A percentile compares a stretch with the other conserved stretches of the same genome.
Evolutionary conservation across 2,329 filamentous ascomycete species (phyloP).

Genomic region (Venturia asperata): DNA sequence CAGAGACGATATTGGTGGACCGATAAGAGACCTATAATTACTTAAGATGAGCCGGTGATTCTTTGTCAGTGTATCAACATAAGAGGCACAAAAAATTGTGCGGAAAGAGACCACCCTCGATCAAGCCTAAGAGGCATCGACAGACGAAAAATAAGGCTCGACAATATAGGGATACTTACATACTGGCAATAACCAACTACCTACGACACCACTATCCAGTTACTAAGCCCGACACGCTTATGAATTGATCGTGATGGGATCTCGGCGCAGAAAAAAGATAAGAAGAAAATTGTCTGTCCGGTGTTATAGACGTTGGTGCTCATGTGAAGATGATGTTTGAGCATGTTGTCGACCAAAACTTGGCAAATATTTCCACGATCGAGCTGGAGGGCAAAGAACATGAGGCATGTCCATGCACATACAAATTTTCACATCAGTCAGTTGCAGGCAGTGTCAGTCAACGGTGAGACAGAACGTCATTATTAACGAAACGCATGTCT

Average conservation of each 20-base stretch:
- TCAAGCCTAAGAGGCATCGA: conserved; percentile 40
- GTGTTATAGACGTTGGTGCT: conserved; percentile 23
- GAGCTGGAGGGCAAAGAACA: conserved; percentile 47
- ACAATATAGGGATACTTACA: conserved; percentile 34
- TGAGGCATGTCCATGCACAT: conserved; percentile 33
- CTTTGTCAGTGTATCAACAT: conserved; percentile 34
- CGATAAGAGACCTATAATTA: conserved; percentile 34
- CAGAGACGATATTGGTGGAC: conserved; percentile 29
- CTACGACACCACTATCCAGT: too few species aligned
- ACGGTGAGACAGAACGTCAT: neutral
- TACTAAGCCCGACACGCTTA: too few species aligned
- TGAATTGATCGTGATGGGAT: too few species aligned
- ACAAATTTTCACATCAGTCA: neutral
- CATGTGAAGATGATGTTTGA: conserved; percentile 16
- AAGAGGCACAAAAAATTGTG: conserved; percentile 27
- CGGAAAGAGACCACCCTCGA: conserved; percentile 48
- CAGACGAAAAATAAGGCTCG: conserved; percentile 36
- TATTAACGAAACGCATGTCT: neutral
- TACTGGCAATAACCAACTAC: conserved; percentile 33
- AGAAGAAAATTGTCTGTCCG: conserved; percentile 24
- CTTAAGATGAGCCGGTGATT: conserved; percentile 31
- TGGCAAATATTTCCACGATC: conserved; percentile 25
- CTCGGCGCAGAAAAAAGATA: conserved; percentile 24
- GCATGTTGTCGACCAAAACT: conserved; percentile 24
- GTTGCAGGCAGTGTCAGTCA: neutral